Evolutionary conservation across 2,329 filamentous ascomycete species (phyloP), one percentile per base, ranked within the genome.

Genomic region (Fusarium guadeloupense): DNA sequence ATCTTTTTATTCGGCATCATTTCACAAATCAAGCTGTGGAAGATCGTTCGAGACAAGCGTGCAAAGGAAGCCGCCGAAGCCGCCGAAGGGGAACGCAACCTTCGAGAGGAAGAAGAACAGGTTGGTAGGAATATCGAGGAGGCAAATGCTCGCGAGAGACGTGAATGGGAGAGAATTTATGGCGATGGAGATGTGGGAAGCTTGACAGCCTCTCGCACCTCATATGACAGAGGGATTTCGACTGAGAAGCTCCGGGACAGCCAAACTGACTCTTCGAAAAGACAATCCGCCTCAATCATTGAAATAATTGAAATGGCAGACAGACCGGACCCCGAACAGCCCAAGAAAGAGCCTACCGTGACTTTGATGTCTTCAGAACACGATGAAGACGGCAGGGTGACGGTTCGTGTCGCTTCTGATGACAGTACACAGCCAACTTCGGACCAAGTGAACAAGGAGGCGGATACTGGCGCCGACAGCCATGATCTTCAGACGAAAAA

Each of bases 21-120:
- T 37, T 96, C 92, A 0, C 94, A 98, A 73, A 80, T 95, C 66
- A 91, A 89, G 68, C 79, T 97, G 13, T 97, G 93, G 93, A 92
- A 87, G 60, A 81, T 96, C 8, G 85, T 97, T 56, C 86, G 87
- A 68, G 83, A 88, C 57, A 82, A 81, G 39, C 82, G 85, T 43
- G 79, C 82, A 65, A 79, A 80, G 75, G 84, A 77, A 67, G 83
- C 80, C 1, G 78, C 78, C 14, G 80, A 80, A 50, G 74, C 75
- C 46, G 79, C 78, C n/a, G 79, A 83, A 67, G 81, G 78, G 17
- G 78, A 83, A 70, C 80, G 75, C 4, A 81, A 84, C 50, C 75
- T 87, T 53, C 83, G 89, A 46, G 79, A 79, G 43, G 85, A 89
- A 60, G 91, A 97, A 71, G 86, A 88, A 51, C 86, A 86, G 34